Evolutionary conservation across 1,139 yeast genomes (phyloP).

Genomic region (Yarrowia galli): DNA sequence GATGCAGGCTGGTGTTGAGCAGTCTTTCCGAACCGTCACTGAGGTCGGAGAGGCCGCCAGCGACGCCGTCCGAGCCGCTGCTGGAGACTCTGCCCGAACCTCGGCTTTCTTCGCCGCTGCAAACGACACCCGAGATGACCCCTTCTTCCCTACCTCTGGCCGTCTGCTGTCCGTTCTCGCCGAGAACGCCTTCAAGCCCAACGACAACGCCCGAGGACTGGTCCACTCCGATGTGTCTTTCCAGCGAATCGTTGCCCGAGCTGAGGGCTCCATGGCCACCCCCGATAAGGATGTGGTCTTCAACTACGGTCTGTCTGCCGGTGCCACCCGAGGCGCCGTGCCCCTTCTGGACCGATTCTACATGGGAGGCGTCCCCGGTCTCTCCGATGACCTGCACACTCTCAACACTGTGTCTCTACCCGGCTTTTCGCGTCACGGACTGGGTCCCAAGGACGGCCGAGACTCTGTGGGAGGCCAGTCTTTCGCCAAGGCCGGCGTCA

Average conservation of each 20-base stretch:
- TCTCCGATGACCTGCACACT: constrained; percentile 33
- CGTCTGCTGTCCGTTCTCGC: constrained; percentile 56
- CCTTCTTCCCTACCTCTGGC: constrained; percentile 64
- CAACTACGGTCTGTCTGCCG: constrained; percentile 30
- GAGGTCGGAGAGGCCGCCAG: constrained; percentile 45
- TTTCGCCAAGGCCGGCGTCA: constrained; percentile 48
- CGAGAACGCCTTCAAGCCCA: constrained; percentile 60
- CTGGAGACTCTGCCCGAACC: constrained; percentile 70
- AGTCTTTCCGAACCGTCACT: constrained; percentile 44
- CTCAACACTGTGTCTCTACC: constrained; percentile 52
- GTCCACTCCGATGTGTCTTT: constrained; percentile 41
- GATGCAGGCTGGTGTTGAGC: constrained; percentile 44
- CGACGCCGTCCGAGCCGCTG: constrained; percentile 49
- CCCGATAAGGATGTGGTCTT: constrained; percentile 40
- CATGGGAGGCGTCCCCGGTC: constrained; percentile 73
- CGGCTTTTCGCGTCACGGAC: constrained; percentile 68
- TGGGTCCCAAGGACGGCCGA: constrained; percentile 74
- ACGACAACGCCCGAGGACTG: constrained; percentile 42
- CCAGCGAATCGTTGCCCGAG: constrained; percentile 38
- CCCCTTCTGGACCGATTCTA: constrained; percentile 55
- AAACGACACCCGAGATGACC: constrained; percentile 66
- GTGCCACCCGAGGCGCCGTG: constrained; percentile 41
- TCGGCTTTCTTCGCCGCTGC: constrained; percentile 60
- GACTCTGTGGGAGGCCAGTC: constrained; percentile 65
- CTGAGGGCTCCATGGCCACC: constrained; percentile 40